Evolutionary conservation across 495 filamentous ascomycete genomes (phyloP).

Genomic region (Daldinia decipiens): DNA sequence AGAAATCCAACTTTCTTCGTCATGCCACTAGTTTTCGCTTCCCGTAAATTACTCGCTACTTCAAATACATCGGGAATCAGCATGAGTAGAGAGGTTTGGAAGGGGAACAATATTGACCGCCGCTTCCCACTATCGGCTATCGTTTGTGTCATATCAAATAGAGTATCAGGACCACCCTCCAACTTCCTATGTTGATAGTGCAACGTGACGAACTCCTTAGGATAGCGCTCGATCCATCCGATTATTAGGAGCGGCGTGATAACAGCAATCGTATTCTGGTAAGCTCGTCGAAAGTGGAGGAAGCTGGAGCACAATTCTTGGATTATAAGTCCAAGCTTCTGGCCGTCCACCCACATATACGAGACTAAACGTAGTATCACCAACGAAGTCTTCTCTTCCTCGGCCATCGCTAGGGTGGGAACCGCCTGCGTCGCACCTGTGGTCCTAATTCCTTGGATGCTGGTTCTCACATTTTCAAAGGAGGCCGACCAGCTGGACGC

Average conservation of each 20-base stretch:
- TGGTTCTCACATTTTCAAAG: conserved; percentile 63
- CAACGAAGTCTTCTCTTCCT: conserved; percentile 63
- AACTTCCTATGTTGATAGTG: conserved; percentile 66
- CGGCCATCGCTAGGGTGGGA: conserved; percentile 56
- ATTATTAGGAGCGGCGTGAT: conserved; percentile 67
- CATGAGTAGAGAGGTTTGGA: conserved; percentile 69
- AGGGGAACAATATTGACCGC: conserved; percentile 65
- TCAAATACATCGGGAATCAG: conserved; percentile 72
- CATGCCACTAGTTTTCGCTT: conserved; percentile 66
- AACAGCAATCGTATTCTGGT: conserved; percentile 69
- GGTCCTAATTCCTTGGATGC: conserved; percentile 60
- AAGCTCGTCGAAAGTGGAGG: conserved; percentile 68
- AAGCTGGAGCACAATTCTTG: conserved; percentile 72
- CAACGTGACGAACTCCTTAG: conserved; percentile 68
- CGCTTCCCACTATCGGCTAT: conserved; percentile 64
- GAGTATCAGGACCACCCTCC: conserved; percentile 68
- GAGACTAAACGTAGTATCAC: conserved; percentile 64
- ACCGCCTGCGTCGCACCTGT: conserved; percentile 50
- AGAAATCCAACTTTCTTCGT: conserved; percentile 71
- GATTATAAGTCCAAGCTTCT: conserved; percentile 67
- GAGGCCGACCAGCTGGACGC: conserved; percentile 67
- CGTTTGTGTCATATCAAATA: conserved; percentile 71
- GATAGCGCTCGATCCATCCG: conserved; percentile 70
- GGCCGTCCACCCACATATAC: conserved; percentile 68
- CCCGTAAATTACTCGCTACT: conserved; percentile 68